Evolutionary conservation across 495 filamentous ascomycete species (phyloP).

Genomic region (Hypoxylon trugodes): DNA sequence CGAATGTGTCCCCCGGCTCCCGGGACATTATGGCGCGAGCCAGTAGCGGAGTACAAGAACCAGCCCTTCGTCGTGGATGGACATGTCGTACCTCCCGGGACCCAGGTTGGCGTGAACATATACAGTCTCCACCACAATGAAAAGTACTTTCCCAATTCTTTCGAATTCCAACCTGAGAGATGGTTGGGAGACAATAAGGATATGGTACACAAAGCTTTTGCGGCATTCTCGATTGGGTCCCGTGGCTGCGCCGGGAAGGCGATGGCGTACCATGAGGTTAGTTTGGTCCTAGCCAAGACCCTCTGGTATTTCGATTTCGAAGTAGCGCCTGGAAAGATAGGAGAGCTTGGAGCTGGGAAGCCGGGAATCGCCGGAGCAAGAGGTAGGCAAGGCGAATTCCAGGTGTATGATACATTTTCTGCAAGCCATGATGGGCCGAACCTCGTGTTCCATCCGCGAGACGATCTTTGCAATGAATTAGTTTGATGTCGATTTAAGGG

Average conservation of each 20-base stretch:
- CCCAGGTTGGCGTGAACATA: slow-evolving; percentile 47
- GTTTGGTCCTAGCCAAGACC: slow-evolving; percentile 42
- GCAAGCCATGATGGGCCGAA: slow-evolving; percentile 27
- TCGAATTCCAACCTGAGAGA: slow-evolving; percentile 56
- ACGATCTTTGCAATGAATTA: no score
- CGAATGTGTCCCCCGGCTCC: slow-evolving; percentile 63
- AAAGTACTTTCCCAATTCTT: slow-evolving; percentile 51
- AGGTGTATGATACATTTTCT: slow-evolving; percentile 46
- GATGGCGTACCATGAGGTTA: slow-evolving; percentile 54
- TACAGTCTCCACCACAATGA: slow-evolving; percentile 55
- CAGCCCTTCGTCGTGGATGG: slow-evolving; percentile 38
- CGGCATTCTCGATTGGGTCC: slow-evolving; percentile 55
- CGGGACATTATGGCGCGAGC: slow-evolving; percentile 48
- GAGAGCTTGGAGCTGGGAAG: slow-evolving; percentile 18
- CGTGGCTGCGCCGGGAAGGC: slow-evolving; percentile 55
- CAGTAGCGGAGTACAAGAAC: slow-evolving; percentile 5
- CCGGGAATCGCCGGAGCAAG: no score
- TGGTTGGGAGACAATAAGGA: slow-evolving; percentile 12
- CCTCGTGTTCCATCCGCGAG: slow-evolving; percentile 23
- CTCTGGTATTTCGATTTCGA: slow-evolving; percentile 49
- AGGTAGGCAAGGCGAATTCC: slow-evolving; percentile 43
- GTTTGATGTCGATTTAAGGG: no score
- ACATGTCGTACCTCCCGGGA: slow-evolving; percentile 39
- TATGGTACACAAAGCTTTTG: slow-evolving; percentile 46
- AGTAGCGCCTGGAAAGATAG: slow-evolving; percentile 26